phyloP scores from a whole-genome alignment of 768 basidiomycete species.

The Xerocomellus chrysenteron region DNA sequence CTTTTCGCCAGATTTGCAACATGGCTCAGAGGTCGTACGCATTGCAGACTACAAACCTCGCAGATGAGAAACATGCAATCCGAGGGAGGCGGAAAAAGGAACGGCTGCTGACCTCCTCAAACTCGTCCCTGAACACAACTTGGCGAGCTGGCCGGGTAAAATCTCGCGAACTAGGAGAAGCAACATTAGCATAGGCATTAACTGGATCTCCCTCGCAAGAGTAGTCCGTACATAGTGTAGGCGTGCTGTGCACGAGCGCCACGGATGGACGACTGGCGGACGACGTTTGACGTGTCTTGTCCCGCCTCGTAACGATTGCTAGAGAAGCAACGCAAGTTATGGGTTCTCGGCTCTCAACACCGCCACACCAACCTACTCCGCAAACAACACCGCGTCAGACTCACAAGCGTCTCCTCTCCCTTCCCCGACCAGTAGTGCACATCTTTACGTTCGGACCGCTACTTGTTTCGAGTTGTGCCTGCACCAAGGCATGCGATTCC shows the following conservation, averaged over 20 bases:
- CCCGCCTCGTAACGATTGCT: conserved; percentile 88
- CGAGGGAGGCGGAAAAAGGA: no score
- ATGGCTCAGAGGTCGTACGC: conserved; percentile 83
- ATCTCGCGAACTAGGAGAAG: conserved; percentile 74
- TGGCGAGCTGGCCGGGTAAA: conserved; percentile 73
- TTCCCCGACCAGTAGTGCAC: conserved; percentile 59
- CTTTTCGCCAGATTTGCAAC: conserved; percentile 91
- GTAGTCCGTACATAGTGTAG: conserved; percentile 64
- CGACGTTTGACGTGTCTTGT: conserved; percentile 87
- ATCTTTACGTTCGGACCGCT: conserved; percentile 45
- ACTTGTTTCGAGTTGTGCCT: conserved; percentile 84
- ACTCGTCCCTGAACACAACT: conserved; percentile 80
- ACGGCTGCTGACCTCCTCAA: no score
- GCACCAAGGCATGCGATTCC: conserved; percentile 80
- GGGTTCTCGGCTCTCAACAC: conserved; percentile 81
- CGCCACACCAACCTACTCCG: conserved; percentile 78
- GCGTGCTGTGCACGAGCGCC: conserved; percentile 93
- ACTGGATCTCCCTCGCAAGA: no score
- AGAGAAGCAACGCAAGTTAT: no score
- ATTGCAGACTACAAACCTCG: conserved; percentile 59
- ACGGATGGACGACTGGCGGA: conserved; percentile 87
- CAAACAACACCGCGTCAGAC: conserved; percentile 62
- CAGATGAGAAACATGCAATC: no score
- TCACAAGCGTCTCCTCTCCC: conserved; percentile 64
- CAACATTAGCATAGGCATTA: conserved; percentile 10